Evolutionary conservation across 306 rosid genomes (phyloP).

Genomic region (Cicer judaicum): DNA sequence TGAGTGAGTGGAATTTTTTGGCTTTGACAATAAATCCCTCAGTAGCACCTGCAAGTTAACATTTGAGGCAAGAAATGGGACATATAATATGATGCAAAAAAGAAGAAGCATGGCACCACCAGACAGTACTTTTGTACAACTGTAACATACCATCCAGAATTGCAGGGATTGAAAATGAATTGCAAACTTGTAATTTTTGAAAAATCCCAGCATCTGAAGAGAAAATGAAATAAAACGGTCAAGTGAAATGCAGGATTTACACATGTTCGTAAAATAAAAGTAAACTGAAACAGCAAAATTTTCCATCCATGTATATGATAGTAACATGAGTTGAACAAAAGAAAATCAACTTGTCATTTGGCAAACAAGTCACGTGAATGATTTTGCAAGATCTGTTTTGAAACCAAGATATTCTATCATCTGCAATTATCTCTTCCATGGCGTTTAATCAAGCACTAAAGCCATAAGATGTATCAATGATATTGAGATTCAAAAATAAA

Average conservation of each 20-base stretch:
- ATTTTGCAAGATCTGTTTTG: background rate
- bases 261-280: slow-evolving; percentile 5
- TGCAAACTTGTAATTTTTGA: slow-evolving; percentile 75
- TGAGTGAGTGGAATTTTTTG: slow-evolving; percentile 62
- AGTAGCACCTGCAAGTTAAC: slow-evolving; percentile 63
- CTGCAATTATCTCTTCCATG: slow-evolving; percentile 12
- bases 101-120: slow-evolving; percentile 15
- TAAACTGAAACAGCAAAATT: background rate
- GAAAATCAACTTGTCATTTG: slow-evolving; percentile 27
- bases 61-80: slow-evolving; percentile 45
- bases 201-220: slow-evolving; percentile 90
- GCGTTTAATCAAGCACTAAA: slow-evolving; percentile 10
- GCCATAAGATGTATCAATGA: slow-evolving; percentile 5
- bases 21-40: slow-evolving; percentile 86
- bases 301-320: slow-evolving; percentile 10
- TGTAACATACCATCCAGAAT: slow-evolving; percentile 92
- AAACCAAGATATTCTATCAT: slow-evolving; percentile 7
- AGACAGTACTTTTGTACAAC: slow-evolving; percentile 34
- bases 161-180: slow-evolving; percentile 84
- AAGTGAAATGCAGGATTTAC: slow-evolving; percentile 29
- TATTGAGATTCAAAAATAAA: slow-evolving; percentile 39
- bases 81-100: slow-evolving; percentile 36
- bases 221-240: slow-evolving; percentile 34
- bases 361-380: slow-evolving; percentile 16
- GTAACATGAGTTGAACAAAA: slow-evolving; percentile 9